Evolutionary conservation across 2,329 filamentous ascomycete genomes (phyloP).

Genomic region (Xylariales sp.): DNA sequence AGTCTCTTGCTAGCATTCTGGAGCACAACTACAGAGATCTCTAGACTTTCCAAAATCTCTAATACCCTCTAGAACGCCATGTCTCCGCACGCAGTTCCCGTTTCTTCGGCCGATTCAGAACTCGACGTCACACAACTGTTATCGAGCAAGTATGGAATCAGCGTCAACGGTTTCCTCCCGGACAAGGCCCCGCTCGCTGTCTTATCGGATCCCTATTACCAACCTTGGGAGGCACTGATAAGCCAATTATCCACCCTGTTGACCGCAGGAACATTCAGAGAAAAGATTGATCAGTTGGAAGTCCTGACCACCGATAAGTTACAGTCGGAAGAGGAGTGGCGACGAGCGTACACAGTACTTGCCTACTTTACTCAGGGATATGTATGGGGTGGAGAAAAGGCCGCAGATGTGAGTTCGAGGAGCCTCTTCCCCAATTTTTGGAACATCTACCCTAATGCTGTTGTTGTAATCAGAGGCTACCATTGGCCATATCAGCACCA

Average conservation of each 20-base stretch:
- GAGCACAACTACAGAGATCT: too few relatives aligned
- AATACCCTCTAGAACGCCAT: too few relatives aligned
- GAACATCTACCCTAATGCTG: not conserved
- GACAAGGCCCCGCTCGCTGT: constrained; percentile 59
- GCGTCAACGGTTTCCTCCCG: constrained; percentile 72
- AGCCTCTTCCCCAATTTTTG: too few relatives aligned
- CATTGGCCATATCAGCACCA: constrained; percentile 72
- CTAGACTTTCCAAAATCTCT: too few relatives aligned
- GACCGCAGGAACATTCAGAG: constrained; percentile 61
- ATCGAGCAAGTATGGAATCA: constrained; percentile 31
- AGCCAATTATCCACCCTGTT: constrained; percentile 59
- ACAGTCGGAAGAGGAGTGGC: constrained; percentile 66
- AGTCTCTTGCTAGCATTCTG: too few relatives aligned
- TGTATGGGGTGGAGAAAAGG: constrained; percentile 78
- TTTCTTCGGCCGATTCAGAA: too few relatives aligned
- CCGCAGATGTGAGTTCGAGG: constrained; percentile 65
- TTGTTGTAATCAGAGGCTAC: constrained; percentile 65
- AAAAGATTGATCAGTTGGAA: constrained; percentile 61
- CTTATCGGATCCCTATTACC: constrained; percentile 69
- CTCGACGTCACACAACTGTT: too few relatives aligned
- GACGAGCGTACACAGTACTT: constrained; percentile 74
- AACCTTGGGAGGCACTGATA: constrained; percentile 76
- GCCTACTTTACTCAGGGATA: constrained; percentile 80
- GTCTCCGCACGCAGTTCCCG: too few relatives aligned
- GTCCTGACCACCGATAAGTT: constrained; percentile 64